Evolutionary conservation across 2,329 filamentous ascomycete genomes (phyloP), one percentile per base, ranked within the genome.

Genomic region (Ceratocystis variospora): DNA sequence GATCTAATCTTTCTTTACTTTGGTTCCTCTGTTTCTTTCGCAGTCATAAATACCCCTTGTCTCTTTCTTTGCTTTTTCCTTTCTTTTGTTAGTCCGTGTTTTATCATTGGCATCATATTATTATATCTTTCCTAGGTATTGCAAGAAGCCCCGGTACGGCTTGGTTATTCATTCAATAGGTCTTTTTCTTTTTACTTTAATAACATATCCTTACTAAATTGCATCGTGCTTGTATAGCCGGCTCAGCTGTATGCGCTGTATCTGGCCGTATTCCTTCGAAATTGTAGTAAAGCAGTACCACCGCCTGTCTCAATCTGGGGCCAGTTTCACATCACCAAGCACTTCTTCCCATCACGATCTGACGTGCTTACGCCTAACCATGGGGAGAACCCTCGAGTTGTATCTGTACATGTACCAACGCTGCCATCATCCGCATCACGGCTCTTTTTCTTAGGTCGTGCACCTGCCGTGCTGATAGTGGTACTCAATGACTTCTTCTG

Each of bases 331-430:
- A 84, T 84, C 62, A 84, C 73, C 25, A 74, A 69, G 70, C 82
- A 84, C 70, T 79, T 83, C 71, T 75, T 79, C 17, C 74, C 72
- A 48, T 71, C 72, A 10, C 61, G 68, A 12, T 68, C 66, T 33
- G 64, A 55, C 5, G 57, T 44, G 15, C 44, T 46, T 12, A 37
- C 37, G 8, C 48, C 33, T 8, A 25, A 31, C 62, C 53, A 64
- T n/a, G 71, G 70, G 7, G 69, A 69, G 19, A 71, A 72, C 62
- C 67, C 70, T 28, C 72, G 73, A 0, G 77, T 75, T 12, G 81
- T 75, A 69, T 85, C 81, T 1, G 81, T 84, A 82, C 81, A 84
- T 19, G 76, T 80, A 7, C 76, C 75, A 69, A 74, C 77, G 70
- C 78, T 81, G 46, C 73, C 75, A 7, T 72, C 74, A 67, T 81